Conservation (phyloP, 192 early-diverging fungal genomes). For the Coemansia aciculifera region DNA sequence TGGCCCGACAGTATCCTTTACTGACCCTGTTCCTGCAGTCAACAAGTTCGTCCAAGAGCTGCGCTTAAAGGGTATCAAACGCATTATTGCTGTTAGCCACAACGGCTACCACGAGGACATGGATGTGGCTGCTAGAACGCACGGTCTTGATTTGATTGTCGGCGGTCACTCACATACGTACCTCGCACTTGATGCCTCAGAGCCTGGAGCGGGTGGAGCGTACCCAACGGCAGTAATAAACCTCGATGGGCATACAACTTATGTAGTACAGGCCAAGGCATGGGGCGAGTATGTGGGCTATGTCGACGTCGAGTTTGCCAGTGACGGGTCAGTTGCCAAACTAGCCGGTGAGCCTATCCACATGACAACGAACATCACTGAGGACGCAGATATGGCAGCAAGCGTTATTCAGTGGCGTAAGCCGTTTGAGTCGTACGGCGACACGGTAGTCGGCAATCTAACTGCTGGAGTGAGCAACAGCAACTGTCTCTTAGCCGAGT, state of each 20-base stretch:
- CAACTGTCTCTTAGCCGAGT: conserved; percentile 58
- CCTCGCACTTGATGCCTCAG: conserved; percentile 56
- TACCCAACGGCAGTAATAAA: conserved; percentile 69
- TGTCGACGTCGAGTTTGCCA: conserved; percentile 60
- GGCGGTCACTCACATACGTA: conserved; percentile 77
- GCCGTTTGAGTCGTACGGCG: conserved; percentile 58
- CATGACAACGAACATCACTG: conserved; percentile 56
- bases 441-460: conserved; percentile 53
- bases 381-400: conserved; percentile 47
- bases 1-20: conserved; percentile 57
- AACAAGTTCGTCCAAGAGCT: conserved; percentile 67
- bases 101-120: conserved; percentile 74
- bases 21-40: conserved; percentile 60
- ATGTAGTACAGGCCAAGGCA: conserved; percentile 68
- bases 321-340: conserved; percentile 51
- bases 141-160: conserved; percentile 64
- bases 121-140: conserved; percentile 60
- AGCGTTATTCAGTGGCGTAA: conserved; percentile 58
- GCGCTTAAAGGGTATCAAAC: conserved; percentile 60
- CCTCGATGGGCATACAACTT: conserved; percentile 60
- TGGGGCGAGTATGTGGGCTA: conserved; percentile 66
- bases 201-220: conserved; percentile 57
- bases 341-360: conserved; percentile 62
- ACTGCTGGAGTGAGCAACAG: conserved; percentile 40
- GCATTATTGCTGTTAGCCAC: conserved; percentile 69